phyloP scores from a whole-genome alignment of 2,329 filamentous ascomycete genomes.

The Nigrograna mackinnonii region DNA sequence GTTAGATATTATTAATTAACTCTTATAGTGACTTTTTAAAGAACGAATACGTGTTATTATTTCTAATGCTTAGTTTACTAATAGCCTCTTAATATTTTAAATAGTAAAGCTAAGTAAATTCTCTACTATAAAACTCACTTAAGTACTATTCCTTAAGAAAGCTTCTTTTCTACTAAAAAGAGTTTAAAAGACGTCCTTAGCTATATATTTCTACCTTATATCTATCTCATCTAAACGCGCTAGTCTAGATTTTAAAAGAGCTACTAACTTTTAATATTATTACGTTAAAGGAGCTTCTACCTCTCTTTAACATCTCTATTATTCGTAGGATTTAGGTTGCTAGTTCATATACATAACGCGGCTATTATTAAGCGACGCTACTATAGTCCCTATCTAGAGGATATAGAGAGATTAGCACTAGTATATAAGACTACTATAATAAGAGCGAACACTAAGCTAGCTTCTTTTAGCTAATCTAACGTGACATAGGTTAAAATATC shows the following conservation, averaged over 20 bases:
- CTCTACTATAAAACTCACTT: conserved; percentile 5
- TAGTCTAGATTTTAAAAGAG: background rate
- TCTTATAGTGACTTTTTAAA: conserved; percentile 6
- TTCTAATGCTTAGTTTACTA: conserved; percentile 1
- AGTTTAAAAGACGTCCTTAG: conserved; percentile 20
- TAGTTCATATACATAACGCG: too few species aligned
- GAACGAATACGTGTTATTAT: conserved; percentile 1
- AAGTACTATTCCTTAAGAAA: conserved; percentile 16
- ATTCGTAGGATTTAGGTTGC: too few species aligned
- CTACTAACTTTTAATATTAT: too few species aligned
- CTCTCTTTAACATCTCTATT: too few species aligned
- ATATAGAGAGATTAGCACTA: conserved; percentile 18
- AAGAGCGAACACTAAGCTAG: too few species aligned
- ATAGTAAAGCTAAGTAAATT: conserved; percentile 15
- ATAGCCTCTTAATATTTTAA: conserved; percentile 19
- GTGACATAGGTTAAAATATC: too few species aligned
- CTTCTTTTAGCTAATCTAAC: too few species aligned
- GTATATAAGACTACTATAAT: conserved; percentile 20
- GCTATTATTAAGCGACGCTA: conserved; percentile 9
- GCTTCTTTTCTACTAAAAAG: conserved; percentile 17
- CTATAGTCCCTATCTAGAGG: conserved; percentile 22
- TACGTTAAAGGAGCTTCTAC: too few species aligned
- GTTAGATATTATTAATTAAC: conserved; percentile 13
- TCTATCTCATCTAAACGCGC: conserved; percentile 17
- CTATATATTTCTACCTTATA: conserved; percentile 16